Percentiles rank a stretch among this genome's conserved stretches.
These are phyloP conservation scores for Angomonas deanei DNA, from an alignment of 208 protist species.

Conservation along the genomic window DNA sequence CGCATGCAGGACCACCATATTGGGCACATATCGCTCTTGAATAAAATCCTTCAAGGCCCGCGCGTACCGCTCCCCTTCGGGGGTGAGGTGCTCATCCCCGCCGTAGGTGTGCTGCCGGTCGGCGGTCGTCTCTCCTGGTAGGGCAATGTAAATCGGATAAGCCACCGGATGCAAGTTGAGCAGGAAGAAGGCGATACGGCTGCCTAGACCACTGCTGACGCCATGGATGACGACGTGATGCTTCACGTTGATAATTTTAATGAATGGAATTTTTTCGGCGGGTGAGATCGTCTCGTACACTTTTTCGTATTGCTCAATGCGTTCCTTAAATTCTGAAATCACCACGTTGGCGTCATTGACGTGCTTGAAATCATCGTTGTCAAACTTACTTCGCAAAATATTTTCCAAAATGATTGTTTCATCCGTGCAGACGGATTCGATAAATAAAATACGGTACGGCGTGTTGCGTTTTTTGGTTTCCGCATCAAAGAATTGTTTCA, in stretches of 20 bases:
- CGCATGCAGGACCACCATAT: slow-evolving; percentile 83
- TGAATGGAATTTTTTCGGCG: slow-evolving; percentile 62
- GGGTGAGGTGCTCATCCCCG: slow-evolving; percentile 68
- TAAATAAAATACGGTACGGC: slow-evolving; percentile 82
- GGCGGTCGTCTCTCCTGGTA: slow-evolving; percentile 76
- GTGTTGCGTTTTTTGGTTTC: slow-evolving; percentile 28
- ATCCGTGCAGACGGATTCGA: slow-evolving; percentile 90
- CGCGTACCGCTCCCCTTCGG: slow-evolving; percentile 53
- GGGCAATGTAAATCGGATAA: slow-evolving; percentile 78
- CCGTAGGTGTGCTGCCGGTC: slow-evolving; percentile 66
- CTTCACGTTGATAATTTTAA: slow-evolving; percentile 88
- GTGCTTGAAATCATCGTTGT: slow-evolving; percentile 88
- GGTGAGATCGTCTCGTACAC: slow-evolving; percentile 83
- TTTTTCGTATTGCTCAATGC: slow-evolving; percentile 84
- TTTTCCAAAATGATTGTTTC: slow-evolving; percentile 85
- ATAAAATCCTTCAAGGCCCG: slow-evolving; percentile 70
- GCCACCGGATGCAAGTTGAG: slow-evolving; percentile 84
- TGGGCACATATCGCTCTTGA: slow-evolving; percentile 70
- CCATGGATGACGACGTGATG: slow-evolving; percentile 80
- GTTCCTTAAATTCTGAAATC: slow-evolving; percentile 72
- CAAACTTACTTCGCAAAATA: slow-evolving; percentile 83
- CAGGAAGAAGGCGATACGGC: slow-evolving; percentile 84
- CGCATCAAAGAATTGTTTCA: slow-evolving; percentile 60
- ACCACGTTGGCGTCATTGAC: slow-evolving; percentile 70
- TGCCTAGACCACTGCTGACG: slow-evolving; percentile 61